Conservation (phyloP, 805 yeast genomes). For the Starmerella vitae region DNA sequence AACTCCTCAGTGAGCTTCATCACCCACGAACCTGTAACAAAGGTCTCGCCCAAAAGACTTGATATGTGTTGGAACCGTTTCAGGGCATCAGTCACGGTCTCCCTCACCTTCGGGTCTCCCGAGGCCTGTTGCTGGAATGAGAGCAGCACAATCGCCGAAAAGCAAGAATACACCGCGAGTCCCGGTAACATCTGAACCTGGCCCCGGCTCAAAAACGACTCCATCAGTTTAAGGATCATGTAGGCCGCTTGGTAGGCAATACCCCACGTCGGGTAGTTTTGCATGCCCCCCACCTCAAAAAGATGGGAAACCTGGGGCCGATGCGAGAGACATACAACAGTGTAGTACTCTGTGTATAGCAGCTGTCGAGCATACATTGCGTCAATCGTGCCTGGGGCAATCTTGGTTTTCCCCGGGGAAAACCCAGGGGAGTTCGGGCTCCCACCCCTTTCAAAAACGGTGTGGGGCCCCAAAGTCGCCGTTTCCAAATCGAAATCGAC, state of each 20-base stretch:
- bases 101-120: constrained; percentile 27
- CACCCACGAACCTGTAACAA: constrained; percentile 14
- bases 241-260: constrained; percentile 72
- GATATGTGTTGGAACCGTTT: constrained; percentile 28
- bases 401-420: constrained; percentile 1
- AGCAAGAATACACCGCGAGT: constrained; percentile 43
- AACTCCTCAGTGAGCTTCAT: constrained; percentile 3
- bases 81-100: constrained; percentile 30
- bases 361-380: constrained; percentile 40
- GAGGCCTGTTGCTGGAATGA: constrained; percentile 47
- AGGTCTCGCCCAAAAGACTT: constrained; percentile 11
- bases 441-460: too few relatives aligned
- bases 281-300: constrained; percentile 11
- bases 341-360: constrained; percentile 56
- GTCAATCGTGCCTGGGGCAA: constrained; percentile 24
- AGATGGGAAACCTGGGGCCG: constrained; percentile 40
- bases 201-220: constrained; percentile 38
- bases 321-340: constrained; percentile 56
- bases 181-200: constrained; percentile 44
- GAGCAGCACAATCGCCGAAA: constrained; percentile 55
- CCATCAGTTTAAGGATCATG: constrained; percentile 52
- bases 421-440: neutral
- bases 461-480: neutral
- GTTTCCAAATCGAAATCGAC: constrained; percentile 21
- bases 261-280: constrained; percentile 58